Percentiles rank a stretch among this genome's conserved stretches.
Conservation (phyloP, 78 protist genomes). For the Mantamonas sphyraenae region DNA sequence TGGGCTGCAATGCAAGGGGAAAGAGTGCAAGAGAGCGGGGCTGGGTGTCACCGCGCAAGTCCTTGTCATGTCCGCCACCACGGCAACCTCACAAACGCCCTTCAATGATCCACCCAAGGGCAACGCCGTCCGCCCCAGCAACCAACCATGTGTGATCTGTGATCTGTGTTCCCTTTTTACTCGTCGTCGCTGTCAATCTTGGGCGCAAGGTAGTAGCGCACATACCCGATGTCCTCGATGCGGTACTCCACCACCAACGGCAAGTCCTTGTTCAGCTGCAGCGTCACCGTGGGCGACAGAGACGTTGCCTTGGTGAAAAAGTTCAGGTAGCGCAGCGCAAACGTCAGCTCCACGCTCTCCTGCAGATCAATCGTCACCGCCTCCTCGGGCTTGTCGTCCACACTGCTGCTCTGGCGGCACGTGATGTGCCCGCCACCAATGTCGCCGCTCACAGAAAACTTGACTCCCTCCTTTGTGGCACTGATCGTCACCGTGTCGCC, state of each 20-base stretch:
- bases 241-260: constrained; percentile 80
- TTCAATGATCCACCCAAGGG: too few relatives aligned
- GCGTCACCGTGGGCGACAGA: constrained; percentile 59
- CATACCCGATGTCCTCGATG: constrained; percentile 78
- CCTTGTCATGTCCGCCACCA: too few relatives aligned
- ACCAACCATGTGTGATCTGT: too few relatives aligned
- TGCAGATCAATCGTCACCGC: constrained; percentile 40
- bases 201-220: constrained; percentile 95
- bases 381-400: constrained; percentile 34
- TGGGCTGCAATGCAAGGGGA: too few relatives aligned
- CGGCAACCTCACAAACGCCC: too few relatives aligned
- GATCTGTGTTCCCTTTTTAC: too few relatives aligned
- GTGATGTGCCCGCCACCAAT: constrained; percentile 59
- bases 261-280: constrained; percentile 30
- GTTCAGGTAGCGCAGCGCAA: constrained; percentile 86
- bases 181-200: constrained; percentile 64
- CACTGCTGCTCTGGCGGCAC: constrained; percentile 29
- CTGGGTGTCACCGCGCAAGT: too few relatives aligned
- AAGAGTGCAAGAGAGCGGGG: too few relatives aligned
- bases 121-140: too few relatives aligned
- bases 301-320: constrained; percentile 91
- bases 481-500: constrained; percentile 87
- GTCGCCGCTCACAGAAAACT: constrained; percentile 81
- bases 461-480: constrained; percentile 78
- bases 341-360: constrained; percentile 71